Percentiles rank a stretch among this genome's conserved stretches.
Conservation (phyloP, 805 yeast species). For the Hanseniaspora occidentalis region DNA sequence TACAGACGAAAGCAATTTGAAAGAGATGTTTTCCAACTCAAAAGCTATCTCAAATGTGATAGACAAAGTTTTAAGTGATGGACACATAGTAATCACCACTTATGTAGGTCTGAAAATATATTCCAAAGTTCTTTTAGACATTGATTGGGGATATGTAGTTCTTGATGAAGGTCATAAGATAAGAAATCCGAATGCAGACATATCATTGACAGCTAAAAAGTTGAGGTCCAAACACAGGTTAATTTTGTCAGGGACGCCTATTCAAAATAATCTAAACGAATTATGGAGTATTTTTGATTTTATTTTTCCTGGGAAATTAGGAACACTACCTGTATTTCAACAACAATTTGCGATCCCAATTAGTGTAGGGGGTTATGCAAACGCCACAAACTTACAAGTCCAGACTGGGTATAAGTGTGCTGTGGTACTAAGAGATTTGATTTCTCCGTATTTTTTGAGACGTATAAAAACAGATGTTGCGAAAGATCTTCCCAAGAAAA, state of each 20-base stretch:
- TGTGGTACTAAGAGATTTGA: slow-evolving; percentile 72
- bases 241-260: slow-evolving; percentile 91
- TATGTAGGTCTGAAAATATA: slow-evolving; percentile 76
- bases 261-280: slow-evolving; percentile 85
- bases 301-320: slow-evolving; percentile 86
- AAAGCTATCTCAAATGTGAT: slow-evolving; percentile 8
- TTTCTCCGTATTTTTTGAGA: slow-evolving; percentile 79
- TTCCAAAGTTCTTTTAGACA: slow-evolving; percentile 46
- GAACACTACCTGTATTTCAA: slow-evolving; percentile 90
- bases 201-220: slow-evolving; percentile 76
- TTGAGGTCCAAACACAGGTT: slow-evolving; percentile 74
- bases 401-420: slow-evolving; percentile 97
- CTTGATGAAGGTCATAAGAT: slow-evolving; percentile 96
- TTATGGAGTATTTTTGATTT: slow-evolving; percentile 94
- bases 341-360: slow-evolving; percentile 87
- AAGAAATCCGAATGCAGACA: slow-evolving; percentile 84
- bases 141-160: slow-evolving; percentile 81
- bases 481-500: slow-evolving; percentile 82
- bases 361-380: slow-evolving; percentile 95
- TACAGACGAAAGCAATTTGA: slow-evolving; percentile 16
- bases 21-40: slow-evolving; percentile 16
- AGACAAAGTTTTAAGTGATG: slow-evolving; percentile 47
- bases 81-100: slow-evolving; percentile 83
- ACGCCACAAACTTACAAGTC: slow-evolving; percentile 90
- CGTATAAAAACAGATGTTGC: slow-evolving; percentile 92